Conservation (phyloP, 495 filamentous ascomycete species). For the Lasiosphaeria ovina region DNA sequence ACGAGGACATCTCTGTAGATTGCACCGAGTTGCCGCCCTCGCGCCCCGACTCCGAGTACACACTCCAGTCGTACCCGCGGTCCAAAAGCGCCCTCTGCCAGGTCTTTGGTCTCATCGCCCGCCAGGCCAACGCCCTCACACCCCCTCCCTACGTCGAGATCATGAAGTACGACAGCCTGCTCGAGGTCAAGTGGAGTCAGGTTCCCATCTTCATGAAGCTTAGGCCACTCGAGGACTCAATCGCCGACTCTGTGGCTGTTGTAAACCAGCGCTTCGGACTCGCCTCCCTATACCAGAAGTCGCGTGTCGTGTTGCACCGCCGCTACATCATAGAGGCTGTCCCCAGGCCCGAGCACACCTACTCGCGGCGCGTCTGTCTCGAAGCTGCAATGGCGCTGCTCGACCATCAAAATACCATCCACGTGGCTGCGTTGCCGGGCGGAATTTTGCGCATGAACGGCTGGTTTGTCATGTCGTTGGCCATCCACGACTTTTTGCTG, state of each 20-base stretch:
- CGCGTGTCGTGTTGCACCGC: constrained; percentile 71
- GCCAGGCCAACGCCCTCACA: constrained; percentile 38
- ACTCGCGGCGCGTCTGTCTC: constrained; percentile 66
- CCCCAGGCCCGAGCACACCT: constrained; percentile 59
- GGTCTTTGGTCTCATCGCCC: constrained; percentile 39
- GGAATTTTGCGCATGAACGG: constrained; percentile 35
- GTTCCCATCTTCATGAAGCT: constrained; percentile 60
- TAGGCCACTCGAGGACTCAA: constrained; percentile 57
- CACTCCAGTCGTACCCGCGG: constrained; percentile 47
- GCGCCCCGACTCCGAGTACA: constrained; percentile 45
- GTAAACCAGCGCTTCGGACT: constrained; percentile 70
- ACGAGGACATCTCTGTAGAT: constrained; percentile 49
- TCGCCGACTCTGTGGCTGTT: constrained; percentile 58
- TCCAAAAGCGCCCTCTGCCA: constrained; percentile 42
- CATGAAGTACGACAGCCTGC: constrained; percentile 59
- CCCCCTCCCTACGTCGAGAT: constrained; percentile 61
- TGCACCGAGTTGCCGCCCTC: constrained; percentile 41
- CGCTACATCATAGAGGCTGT: constrained; percentile 61
- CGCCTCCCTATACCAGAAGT: constrained; percentile 70
- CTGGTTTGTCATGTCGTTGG: constrained; percentile 44
- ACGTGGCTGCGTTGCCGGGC: constrained; percentile 39
- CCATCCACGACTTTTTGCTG: constrained; percentile 49
- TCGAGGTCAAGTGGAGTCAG: constrained; percentile 56
- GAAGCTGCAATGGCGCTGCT: constrained; percentile 67
- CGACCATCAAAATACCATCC: constrained; percentile 37